Conservation (phyloP, 768 basidiomycete genomes). For the Filobasidium wieringae region DNA sequence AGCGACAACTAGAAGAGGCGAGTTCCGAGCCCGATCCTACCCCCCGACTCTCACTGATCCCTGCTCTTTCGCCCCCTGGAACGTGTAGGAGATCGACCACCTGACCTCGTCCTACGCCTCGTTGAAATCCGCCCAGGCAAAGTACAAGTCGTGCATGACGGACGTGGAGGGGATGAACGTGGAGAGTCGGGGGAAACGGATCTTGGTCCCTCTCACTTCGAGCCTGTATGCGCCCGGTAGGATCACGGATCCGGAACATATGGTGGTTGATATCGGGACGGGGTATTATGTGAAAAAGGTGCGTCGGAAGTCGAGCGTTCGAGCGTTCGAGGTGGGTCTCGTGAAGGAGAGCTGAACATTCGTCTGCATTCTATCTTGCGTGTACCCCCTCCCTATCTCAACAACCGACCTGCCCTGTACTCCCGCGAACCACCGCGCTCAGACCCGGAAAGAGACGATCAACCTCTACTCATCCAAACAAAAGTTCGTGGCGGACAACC, state of each 20-base stretch:
- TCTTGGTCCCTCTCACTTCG: constrained; percentile 84
- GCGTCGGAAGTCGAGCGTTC: constrained; percentile 19
- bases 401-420: not conserved
- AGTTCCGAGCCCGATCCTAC: not conserved
- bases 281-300: constrained; percentile 96
- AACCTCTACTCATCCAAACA: constrained; percentile 73
- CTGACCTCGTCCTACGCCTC: constrained; percentile 83
- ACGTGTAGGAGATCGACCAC: constrained; percentile 71
- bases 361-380: not conserved
- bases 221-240: constrained; percentile 92
- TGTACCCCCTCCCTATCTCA: not conserved
- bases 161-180: constrained; percentile 62
- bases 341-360: too few relatives aligned
- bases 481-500: constrained; percentile 66
- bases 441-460: constrained; percentile 70
- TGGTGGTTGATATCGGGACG: constrained; percentile 90
- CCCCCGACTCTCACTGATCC: not conserved
- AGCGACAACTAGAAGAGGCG: constrained; percentile 74
- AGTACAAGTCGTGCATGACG: constrained; percentile 77
- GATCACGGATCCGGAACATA: constrained; percentile 66
- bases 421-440: not conserved
- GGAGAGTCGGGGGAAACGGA: constrained; percentile 55
- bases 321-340: not conserved
- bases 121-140: constrained; percentile 81
- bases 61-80: too few relatives aligned